These are phyloP conservation scores for Lactifluus pinguis DNA, from an alignment of 768 basidiomycete genomes.

Conservation along the genomic window DNA sequence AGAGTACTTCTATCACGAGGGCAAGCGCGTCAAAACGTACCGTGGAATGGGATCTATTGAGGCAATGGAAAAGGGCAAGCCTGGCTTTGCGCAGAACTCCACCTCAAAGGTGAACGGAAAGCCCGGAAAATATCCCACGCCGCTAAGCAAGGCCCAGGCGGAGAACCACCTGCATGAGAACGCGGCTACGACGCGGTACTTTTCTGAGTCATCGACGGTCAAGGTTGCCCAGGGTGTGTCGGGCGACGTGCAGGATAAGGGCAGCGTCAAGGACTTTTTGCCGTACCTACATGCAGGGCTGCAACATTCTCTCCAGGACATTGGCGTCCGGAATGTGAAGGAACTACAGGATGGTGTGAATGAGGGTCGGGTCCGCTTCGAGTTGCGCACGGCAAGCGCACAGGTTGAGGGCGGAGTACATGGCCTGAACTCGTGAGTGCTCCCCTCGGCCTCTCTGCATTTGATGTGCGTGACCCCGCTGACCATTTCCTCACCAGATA, in stretches of 20 bases:
- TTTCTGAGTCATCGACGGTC: slow-evolving; percentile 84
- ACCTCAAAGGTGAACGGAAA: slow-evolving; percentile 15
- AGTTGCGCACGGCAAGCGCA: slow-evolving; percentile 88
- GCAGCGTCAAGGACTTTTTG: slow-evolving; percentile 85
- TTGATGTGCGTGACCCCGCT: neutral
- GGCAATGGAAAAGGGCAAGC: slow-evolving; percentile 78
- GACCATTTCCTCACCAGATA: slow-evolving; percentile 31
- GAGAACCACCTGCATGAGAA: slow-evolving; percentile 57
- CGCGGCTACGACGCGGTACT: slow-evolving; percentile 93
- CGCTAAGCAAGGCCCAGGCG: slow-evolving; percentile 27
- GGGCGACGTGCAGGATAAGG: slow-evolving; percentile 96
- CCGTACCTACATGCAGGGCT: slow-evolving; percentile 76
- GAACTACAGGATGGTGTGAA: slow-evolving; percentile 60
- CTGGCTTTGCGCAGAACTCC: slow-evolving; percentile 23
- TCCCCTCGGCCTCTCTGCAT: neutral
- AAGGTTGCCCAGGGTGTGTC: slow-evolving; percentile 97
- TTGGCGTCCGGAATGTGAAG: slow-evolving; percentile 63
- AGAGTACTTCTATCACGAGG: slow-evolving; percentile 99
- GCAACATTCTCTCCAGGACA: slow-evolving; percentile 93
- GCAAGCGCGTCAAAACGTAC: slow-evolving; percentile 97
- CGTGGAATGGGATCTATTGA: slow-evolving; percentile 88
- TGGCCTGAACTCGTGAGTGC: slow-evolving; percentile 84
- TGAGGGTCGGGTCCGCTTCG: slow-evolving; percentile 70
- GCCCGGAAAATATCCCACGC: slow-evolving; percentile 37
- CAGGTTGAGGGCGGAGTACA: slow-evolving; percentile 96